A percentile compares a stretch with the other conserved stretches of the same genome.
Evolutionary conservation across 116 monocot genomes (phyloP).

Genomic region (Zostera marina): DNA sequence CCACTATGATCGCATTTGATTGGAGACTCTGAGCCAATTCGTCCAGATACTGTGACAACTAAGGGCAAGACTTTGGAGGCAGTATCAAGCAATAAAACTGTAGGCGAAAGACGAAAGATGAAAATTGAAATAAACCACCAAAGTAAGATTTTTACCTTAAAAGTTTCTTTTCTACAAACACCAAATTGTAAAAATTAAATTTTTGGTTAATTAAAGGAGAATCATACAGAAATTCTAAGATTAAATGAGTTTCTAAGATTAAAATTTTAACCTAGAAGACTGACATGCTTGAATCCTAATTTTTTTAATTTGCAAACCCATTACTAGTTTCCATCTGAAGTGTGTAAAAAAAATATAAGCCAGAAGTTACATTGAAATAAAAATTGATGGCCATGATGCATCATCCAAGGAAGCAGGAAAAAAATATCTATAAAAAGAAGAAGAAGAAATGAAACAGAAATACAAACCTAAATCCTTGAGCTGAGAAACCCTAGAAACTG

Average conservation of each 20-base stretch:
- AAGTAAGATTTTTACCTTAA: neutral
- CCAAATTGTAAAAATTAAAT: neutral
- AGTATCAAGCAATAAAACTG: slow-evolving; percentile 43
- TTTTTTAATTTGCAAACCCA: no score
- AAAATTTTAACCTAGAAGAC: no score
- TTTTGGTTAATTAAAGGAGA: no score
- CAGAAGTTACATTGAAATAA: no score
- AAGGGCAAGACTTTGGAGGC: slow-evolving; percentile 76
- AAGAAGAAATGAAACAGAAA: slow-evolving; percentile 3
- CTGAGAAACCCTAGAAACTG: slow-evolving; percentile 53
- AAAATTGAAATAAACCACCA: neutral
- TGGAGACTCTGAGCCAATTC: slow-evolving; percentile 79
- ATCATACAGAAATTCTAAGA: no score
- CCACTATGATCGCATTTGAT: slow-evolving; percentile 85
- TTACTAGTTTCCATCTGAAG: no score
- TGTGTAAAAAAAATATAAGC: no score
- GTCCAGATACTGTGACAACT: slow-evolving; percentile 73
- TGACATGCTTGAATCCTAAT: no score
- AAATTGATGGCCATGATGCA: neutral
- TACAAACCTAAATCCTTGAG: slow-evolving; percentile 71
- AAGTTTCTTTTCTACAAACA: neutral
- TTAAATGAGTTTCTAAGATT: no score
- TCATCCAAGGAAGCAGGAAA: neutral
- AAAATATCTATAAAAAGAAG: neutral
- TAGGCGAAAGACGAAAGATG: neutral